phyloP scores from a whole-genome alignment of 2,329 filamentous ascomycete species.

The Ceratocystis huliohia region DNA sequence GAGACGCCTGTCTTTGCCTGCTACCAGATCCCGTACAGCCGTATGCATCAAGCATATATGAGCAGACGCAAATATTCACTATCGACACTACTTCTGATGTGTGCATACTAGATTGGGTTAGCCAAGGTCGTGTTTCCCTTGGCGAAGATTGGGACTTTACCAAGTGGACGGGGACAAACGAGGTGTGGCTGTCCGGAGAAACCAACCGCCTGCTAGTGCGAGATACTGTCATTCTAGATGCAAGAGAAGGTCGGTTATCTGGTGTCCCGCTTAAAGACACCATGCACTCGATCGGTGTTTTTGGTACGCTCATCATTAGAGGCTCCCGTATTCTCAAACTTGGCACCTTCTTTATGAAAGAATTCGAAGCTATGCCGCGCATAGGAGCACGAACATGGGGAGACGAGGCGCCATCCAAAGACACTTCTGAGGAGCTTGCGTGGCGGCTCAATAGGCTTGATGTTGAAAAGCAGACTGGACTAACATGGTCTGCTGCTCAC shows the following conservation, averaged over 20 bases:
- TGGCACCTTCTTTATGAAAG: slow-evolving; percentile 60
- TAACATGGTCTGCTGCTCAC: slow-evolving; percentile 72
- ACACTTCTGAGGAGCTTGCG: slow-evolving; percentile 32
- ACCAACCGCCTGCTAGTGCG: slow-evolving; percentile 55
- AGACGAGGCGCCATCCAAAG: slow-evolving; percentile 26
- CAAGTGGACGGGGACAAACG: slow-evolving; percentile 72
- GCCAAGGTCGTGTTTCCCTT: slow-evolving; percentile 67
- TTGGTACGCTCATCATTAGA: slow-evolving; percentile 74
- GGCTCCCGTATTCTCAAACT: slow-evolving; percentile 56
- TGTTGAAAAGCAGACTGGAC: slow-evolving; percentile 44
- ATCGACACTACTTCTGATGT: slow-evolving; percentile 47
- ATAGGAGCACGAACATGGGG: slow-evolving; percentile 64
- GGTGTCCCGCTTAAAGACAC: slow-evolving; percentile 40
- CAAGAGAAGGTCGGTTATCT: slow-evolving; percentile 32
- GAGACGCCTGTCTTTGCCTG: slow-evolving; percentile 46
- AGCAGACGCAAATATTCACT: slow-evolving; percentile 69
- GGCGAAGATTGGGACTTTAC: slow-evolving; percentile 81
- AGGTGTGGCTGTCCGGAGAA: slow-evolving; percentile 51
- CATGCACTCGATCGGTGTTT: slow-evolving; percentile 63
- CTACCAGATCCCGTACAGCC: slow-evolving; percentile 91
- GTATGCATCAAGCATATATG: slow-evolving; percentile 71
- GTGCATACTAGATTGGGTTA: slow-evolving; percentile 89
- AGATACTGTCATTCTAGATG: slow-evolving; percentile 67
- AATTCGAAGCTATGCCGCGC: slow-evolving; percentile 66
- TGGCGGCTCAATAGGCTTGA: slow-evolving; percentile 45